These are phyloP conservation scores for Ulmus americana DNA, from an alignment of 331 rosid genomes.

Conservation along the genomic window DNA sequence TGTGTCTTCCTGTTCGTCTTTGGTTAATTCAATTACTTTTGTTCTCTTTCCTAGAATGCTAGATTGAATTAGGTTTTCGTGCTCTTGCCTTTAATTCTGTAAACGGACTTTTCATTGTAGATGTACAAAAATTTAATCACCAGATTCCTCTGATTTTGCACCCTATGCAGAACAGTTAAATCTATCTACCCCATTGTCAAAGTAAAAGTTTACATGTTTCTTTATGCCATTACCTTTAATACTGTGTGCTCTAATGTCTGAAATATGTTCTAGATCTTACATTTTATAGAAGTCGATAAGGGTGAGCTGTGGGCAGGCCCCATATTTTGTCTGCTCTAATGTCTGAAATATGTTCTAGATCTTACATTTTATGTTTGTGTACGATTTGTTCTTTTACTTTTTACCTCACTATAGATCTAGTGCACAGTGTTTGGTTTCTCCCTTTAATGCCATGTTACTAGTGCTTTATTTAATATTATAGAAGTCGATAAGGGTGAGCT, in stretches of 20 bases:
- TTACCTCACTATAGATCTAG: neutral
- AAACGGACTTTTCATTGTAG: no score
- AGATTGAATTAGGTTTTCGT: neutral
- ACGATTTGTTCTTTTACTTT: neutral
- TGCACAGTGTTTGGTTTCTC: neutral
- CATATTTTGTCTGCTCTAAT: no score
- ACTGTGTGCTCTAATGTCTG: neutral
- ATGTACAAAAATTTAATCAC: neutral
- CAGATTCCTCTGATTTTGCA: neutral
- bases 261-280: neutral
- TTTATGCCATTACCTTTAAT: neutral
- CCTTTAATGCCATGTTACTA: neutral
- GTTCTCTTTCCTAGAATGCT: neutral
- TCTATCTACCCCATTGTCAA: neutral
- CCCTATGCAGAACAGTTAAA: neutral
- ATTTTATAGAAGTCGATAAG: no score
- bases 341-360: neutral
- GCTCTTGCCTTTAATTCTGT: neutral
- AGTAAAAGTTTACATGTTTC: neutral
- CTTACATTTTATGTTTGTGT: neutral
- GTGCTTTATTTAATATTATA: neutral
- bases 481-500: slow-evolving; percentile 23
- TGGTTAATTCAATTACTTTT: neutral
- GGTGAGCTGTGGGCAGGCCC: no score
- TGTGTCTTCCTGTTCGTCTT: neutral